These are phyloP conservation scores for Hymenoscyphus albidus DNA, from an alignment of 2,329 filamentous ascomycete species.

Conservation along the genomic window DNA sequence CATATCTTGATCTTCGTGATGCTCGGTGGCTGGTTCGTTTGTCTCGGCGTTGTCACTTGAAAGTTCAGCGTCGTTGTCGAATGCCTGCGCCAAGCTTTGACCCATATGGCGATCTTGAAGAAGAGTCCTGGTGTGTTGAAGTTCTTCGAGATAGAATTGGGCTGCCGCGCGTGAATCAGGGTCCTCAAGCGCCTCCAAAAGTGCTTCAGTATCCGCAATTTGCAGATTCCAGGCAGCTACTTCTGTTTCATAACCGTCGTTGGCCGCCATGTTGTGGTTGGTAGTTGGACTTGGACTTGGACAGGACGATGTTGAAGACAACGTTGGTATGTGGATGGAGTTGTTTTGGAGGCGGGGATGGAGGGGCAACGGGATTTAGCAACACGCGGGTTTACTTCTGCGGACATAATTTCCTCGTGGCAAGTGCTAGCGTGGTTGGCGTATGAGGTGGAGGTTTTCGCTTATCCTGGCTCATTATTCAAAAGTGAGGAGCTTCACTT, in stretches of 20 bases:
- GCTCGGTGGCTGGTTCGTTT: not conserved
- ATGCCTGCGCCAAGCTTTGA: not conserved
- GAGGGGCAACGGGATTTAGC: no score
- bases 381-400: no score
- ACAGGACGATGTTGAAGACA: not conserved
- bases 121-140: not conserved
- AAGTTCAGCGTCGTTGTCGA: not conserved
- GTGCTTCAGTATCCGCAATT: not conserved
- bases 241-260: not conserved
- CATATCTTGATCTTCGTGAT: not conserved
- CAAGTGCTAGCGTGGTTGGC: no score
- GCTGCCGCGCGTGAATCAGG: not conserved
- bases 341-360: no score
- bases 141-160: not conserved
- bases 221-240: not conserved
- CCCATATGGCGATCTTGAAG: not conserved
- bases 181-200: not conserved
- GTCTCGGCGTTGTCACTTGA: not conserved
- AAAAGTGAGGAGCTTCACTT: no score
- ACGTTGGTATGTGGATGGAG: not conserved
- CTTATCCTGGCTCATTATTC: no score
- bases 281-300: not conserved
- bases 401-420: no score
- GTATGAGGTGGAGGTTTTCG: no score
- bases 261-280: not conserved